These are phyloP conservation scores for Exophiala alcalophila DNA, from an alignment of 2,329 filamentous ascomycete genomes.

Conservation along the genomic window DNA sequence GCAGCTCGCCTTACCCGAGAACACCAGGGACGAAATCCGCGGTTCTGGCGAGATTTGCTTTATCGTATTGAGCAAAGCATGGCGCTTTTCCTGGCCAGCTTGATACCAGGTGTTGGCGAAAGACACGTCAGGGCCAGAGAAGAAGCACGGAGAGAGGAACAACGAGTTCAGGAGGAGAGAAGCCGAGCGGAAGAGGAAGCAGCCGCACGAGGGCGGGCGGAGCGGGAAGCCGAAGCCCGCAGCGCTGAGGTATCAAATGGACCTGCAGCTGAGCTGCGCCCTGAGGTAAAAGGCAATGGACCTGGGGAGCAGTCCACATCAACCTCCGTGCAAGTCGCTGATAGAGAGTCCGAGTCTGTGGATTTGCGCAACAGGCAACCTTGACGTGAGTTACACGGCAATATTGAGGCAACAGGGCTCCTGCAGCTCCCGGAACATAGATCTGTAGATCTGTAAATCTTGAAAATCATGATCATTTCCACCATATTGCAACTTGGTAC, in stretches of 20 bases:
- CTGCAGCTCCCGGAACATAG: too few relatives aligned
- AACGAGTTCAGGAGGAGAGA: constrained; percentile 28
- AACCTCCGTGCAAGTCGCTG: constrained; percentile 8
- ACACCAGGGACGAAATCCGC: constrained; percentile 22
- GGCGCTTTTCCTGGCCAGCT: constrained; percentile 61
- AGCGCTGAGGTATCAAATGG: not conserved
- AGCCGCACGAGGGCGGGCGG: constrained; percentile 1
- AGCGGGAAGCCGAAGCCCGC: not conserved
- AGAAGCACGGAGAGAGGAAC: constrained; percentile 42
- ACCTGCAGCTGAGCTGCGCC: not conserved
- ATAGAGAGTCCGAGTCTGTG: constrained; percentile 1
- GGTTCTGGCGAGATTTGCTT: constrained; percentile 21
- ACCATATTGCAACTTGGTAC: too few relatives aligned
- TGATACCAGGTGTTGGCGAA: constrained; percentile 62
- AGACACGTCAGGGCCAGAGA: constrained; percentile 57
- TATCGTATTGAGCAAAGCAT: constrained; percentile 51
- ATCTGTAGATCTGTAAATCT: too few relatives aligned
- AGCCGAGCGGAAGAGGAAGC: constrained; percentile 16
- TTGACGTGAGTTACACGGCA: too few relatives aligned
- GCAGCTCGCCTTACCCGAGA: constrained; percentile 28
- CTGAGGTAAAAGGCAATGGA: constrained; percentile 3
- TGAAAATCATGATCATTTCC: too few relatives aligned
- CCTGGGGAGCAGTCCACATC: constrained; percentile 8
- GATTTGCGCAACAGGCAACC: constrained; percentile 15
- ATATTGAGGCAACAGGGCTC: too few relatives aligned